phyloP scores from a whole-genome alignment of 495 filamentous ascomycete species.

The Aspergillus ellipticus region DNA sequence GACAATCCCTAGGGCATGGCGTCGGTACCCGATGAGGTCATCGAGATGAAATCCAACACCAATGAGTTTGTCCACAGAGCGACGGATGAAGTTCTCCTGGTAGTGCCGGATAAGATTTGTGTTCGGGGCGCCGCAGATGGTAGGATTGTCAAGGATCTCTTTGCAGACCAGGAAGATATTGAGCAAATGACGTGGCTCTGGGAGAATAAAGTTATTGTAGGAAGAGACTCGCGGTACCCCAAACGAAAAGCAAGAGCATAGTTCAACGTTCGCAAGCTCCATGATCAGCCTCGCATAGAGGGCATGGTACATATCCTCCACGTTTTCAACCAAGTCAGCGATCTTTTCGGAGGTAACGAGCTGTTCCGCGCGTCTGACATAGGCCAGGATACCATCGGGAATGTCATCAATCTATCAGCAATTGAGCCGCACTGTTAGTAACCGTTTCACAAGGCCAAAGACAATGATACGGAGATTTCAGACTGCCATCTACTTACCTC shows the following conservation, averaged over 20 bases:
- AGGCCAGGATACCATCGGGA: conserved; percentile 24
- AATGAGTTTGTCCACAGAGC: conserved; percentile 9
- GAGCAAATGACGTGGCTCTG: conserved; percentile 30
- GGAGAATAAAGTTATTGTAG: conserved; percentile 20
- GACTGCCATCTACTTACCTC: conserved; percentile 22
- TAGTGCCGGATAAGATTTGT: conserved; percentile 21
- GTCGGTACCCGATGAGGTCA: conserved; percentile 35
- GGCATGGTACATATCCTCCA: conserved; percentile 36
- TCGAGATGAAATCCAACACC: conserved; percentile 9
- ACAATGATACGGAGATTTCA: no score
- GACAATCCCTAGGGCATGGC: conserved; percentile 19
- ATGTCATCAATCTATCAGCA: conserved; percentile 25
- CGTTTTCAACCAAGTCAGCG: conserved; percentile 23
- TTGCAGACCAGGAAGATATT: conserved; percentile 33
- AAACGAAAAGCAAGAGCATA: conserved; percentile 28
- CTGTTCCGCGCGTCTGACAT: conserved; percentile 28
- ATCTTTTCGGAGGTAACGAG: conserved; percentile 23
- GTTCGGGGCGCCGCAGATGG: conserved; percentile 24
- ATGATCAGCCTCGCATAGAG: conserved; percentile 35
- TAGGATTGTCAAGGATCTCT: conserved; percentile 26
- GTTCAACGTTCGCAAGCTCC: conserved; percentile 36
- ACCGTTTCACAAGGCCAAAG: not conserved
- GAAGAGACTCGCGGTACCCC: conserved; percentile 13
- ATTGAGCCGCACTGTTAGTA: not conserved
- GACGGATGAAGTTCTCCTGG: conserved; percentile 25